Conservation (phyloP, 176 grass and related monocot species). For the Carex kokanica region DNA sequence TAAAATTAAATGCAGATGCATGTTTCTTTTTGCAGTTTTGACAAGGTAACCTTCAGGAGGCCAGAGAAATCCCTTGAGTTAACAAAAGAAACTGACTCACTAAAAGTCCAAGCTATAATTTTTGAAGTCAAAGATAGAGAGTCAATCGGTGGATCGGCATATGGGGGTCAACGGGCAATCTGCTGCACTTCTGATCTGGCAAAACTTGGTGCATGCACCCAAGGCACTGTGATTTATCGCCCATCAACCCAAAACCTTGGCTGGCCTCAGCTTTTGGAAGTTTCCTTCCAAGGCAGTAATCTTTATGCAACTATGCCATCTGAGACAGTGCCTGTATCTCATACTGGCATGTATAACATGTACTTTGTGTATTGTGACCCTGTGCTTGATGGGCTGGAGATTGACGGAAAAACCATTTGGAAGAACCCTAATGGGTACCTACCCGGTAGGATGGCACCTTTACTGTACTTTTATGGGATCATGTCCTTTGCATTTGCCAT, state of each 20-base stretch:
- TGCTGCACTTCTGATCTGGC: conserved; percentile 93
- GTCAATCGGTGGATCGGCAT: conserved; percentile 91
- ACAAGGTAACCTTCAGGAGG: conserved; percentile 83
- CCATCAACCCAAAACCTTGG: conserved; percentile 60
- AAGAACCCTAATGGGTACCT: conserved; percentile 97
- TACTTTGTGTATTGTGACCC: conserved; percentile 94
- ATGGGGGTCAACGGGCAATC: conserved; percentile 92
- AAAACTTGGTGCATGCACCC: conserved; percentile 76
- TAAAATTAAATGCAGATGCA: conserved; percentile 5
- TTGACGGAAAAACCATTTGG: conserved; percentile 94
- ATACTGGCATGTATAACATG: conserved; percentile 98
- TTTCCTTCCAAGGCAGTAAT: conserved; percentile 71
- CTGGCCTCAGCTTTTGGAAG: conserved; percentile 75
- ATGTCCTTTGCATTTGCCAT: conserved; percentile 89
- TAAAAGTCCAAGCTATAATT: conserved; percentile 78
- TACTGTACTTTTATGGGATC: conserved; percentile 90
- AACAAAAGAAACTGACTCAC: conserved; percentile 42
- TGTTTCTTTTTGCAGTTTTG: conserved; percentile 53
- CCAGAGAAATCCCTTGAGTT: conserved; percentile 51
- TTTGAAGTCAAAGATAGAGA: conserved; percentile 95
- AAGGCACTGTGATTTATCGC: conserved; percentile 83
- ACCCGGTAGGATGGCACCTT: conserved; percentile 93
- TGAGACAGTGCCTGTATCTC: conserved; percentile 59
- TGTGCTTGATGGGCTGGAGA: conserved; percentile 61
- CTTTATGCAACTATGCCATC: conserved; percentile 60